Evolutionary conservation across 768 basidiomycete genomes (phyloP), one percentile per base, ranked within the genome.

Genomic region (Rhizopogon vesiculosus): DNA sequence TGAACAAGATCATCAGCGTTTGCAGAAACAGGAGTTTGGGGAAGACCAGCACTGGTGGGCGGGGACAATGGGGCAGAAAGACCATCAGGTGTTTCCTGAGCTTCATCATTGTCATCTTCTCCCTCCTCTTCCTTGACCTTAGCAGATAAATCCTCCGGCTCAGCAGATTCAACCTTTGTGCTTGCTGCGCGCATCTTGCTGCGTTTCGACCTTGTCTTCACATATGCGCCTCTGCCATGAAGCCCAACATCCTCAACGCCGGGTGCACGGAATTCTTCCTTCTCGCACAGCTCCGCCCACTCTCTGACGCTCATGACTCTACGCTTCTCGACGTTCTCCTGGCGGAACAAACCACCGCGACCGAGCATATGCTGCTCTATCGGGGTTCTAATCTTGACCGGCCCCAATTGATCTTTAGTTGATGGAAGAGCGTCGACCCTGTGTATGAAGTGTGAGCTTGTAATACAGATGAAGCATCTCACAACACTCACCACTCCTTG

Each of bases 311-410:
- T 93, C 84, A 91, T 86, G 51, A 82, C 69, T 61, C 84, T 84
- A 58, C 90, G 81, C 71, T 91, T 93, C 74, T 93, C 93, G 64
- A 97, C 79, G 66, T 97, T 98, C 72, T 92, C 84, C 62, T 92
- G 87, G 19, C 91, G 84, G 69, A 93, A 98, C 6, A 95, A 78
- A 2, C 96, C 96, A 5, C 83, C 84, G 53, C 82, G 79, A 8
- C 96, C 96, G 41, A 86, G 73, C 86, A 98, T 93, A 67, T 87
- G 85, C 68, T 98, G 96, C 67, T 94, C 93, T 62, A 98, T 98
- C 2, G 97, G 94, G 15, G 83, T 82, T 72, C 84, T 86, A 57
- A 99, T 88, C 68, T 87, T 88, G 57, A 98, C 83, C 5, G 77
- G 63, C 10, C 78, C 76, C 19, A 99, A 78, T 57, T 91, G 85